These are phyloP conservation scores for Canna indica DNA, from an alignment of 176 grass and related monocot species.

Conservation along the genomic window DNA sequence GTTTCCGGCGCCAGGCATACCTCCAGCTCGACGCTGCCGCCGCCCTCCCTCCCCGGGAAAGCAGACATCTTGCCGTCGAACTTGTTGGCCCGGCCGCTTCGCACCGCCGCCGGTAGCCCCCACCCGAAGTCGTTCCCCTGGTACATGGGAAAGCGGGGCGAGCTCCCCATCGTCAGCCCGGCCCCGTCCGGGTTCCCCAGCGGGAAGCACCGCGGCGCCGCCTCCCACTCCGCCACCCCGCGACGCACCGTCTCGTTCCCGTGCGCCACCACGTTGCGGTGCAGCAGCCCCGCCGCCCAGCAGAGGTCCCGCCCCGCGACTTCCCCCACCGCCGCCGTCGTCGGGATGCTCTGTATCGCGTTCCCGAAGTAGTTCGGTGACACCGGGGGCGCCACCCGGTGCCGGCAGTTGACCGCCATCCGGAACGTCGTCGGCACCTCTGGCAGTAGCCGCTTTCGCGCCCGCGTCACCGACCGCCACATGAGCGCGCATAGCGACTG, in stretches of 20 bases:
- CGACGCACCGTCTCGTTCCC: slow-evolving; percentile 40
- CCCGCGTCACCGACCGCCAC: slow-evolving; percentile 67
- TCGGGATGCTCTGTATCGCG: slow-evolving; percentile 87
- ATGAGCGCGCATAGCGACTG: slow-evolving; percentile 77
- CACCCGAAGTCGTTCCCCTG: slow-evolving; percentile 91
- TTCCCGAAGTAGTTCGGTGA: slow-evolving; percentile 77
- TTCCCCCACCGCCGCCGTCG: slow-evolving; percentile 54
- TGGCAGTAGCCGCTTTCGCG: slow-evolving; percentile 36
- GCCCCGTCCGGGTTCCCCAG: slow-evolving; percentile 92
- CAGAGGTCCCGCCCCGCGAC: slow-evolving; percentile 42
- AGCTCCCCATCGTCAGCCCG: slow-evolving; percentile 92
- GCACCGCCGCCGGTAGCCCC: slow-evolving; percentile 60
- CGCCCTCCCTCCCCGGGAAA: slow-evolving; percentile 50
- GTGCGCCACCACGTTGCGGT: slow-evolving; percentile 50
- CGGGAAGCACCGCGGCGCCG: slow-evolving; percentile 66
- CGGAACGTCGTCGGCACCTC: slow-evolving; percentile 62
- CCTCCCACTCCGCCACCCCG: slow-evolving; percentile 59
- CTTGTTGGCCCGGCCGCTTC: slow-evolving; percentile 87
- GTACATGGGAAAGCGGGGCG: slow-evolving; percentile 92
- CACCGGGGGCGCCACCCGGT: slow-evolving; percentile 51
- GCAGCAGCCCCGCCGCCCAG: slow-evolving; percentile 50
- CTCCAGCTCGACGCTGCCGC: slow-evolving; percentile 83
- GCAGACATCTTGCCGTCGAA: slow-evolving; percentile 97
- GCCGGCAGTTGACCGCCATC: slow-evolving; percentile 93
- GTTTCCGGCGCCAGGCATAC: slow-evolving; percentile 83